Base-by-base conservation (phyloP, 2,329 filamentous ascomycete genomes). In the Diaporthe sp. region DNA sequence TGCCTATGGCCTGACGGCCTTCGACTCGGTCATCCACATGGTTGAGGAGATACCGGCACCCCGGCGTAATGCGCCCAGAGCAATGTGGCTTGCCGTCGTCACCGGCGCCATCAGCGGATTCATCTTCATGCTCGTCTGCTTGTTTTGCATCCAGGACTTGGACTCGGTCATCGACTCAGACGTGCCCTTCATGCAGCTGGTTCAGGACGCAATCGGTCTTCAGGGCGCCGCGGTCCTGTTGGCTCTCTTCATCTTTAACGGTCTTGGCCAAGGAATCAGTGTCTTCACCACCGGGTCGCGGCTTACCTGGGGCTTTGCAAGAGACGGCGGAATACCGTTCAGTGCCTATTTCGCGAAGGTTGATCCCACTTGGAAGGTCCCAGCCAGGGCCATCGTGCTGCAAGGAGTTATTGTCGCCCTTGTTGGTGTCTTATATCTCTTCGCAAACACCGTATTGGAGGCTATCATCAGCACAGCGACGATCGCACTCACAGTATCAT, bases 1-100 rank as follows among this genome's bases (percentile, higher is more conserved):
- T 1, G 89, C 89, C 0, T 91, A 91, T 73, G 89, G 88, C 2
- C 81, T 90, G 22, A 90, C 88, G 0, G 89, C 89, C 1, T 91
- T 91, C 77, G 90, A 91, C 78, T 88, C 89, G 0, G 89, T 90
- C 46, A 90, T 91, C 51, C 90, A 91, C 79, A 87, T 91, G 84
- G 87, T 89, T 2, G 89, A 91, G 77, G 89, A 91, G 78, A 88
- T 91, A 1, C 89, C 89, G 1, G 82, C 84, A 5, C 89, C 89
- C 1, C 82, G 88, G 42, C 86, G 82, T 49, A 90, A 89, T 73
- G 87, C 86, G 0, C 89, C 89, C 0, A 83, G 83, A 22, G 85
- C 88, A 4, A 90, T 91, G 77, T 90, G 86, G 83, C 84, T 90
- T 25, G 87, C 89, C 0, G 87, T 91, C 0, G 76, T 86, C 0